These are phyloP conservation scores for Exophiala lecanii-corni DNA, from an alignment of 2,329 filamentous ascomycete species.

Conservation along the genomic window DNA sequence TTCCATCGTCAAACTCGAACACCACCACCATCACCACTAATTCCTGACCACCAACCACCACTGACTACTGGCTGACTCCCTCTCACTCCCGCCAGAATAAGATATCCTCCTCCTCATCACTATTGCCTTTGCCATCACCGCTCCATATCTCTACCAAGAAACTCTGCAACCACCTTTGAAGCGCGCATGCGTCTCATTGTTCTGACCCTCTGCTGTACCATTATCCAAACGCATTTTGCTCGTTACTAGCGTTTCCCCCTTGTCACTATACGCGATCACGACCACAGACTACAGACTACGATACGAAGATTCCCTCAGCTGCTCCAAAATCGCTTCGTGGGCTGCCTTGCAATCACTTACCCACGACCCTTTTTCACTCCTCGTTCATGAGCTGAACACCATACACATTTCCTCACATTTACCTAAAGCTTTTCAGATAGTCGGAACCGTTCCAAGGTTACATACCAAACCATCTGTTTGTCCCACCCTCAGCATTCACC, in stretches of 20 bases:
- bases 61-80: too few species aligned
- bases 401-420: too few species aligned
- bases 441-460: too few species aligned
- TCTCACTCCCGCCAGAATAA: too few species aligned
- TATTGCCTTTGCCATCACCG: background rate
- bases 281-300: background rate
- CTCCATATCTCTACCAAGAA: background rate
- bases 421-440: too few species aligned
- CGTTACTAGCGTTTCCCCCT: background rate
- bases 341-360: too few species aligned
- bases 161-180: background rate
- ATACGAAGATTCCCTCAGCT: background rate
- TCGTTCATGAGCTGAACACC: too few species aligned
- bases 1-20: too few species aligned
- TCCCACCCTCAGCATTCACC: background rate
- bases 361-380: too few species aligned
- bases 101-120: background rate
- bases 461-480: conserved; percentile 1
- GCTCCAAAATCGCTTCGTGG: too few species aligned
- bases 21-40: too few species aligned
- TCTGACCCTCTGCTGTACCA: background rate
- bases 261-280: background rate
- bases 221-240: background rate
- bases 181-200: background rate
- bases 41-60: too few species aligned